A percentile compares a stretch with the other conserved stretches of the same genome.
Conservation (phyloP, 23 red algal species). For the Gracilariopsis chorda region DNA sequence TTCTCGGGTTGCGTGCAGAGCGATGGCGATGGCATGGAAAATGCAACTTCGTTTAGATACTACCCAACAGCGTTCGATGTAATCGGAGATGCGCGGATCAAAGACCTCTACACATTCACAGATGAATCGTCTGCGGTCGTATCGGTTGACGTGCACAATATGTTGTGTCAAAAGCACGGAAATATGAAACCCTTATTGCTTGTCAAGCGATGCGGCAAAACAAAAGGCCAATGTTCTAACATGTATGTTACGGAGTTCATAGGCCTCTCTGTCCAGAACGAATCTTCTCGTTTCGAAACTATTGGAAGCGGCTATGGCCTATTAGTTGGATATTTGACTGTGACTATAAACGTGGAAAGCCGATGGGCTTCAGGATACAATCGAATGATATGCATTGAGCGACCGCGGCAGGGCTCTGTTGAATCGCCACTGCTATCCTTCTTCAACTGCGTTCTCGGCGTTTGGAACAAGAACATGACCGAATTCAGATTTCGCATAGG, state of each 20-base stretch:
- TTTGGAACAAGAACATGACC: not conserved
- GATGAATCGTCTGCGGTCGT: not conserved
- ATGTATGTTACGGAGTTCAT: too few species aligned
- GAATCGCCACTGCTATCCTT: not conserved
- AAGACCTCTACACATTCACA: not conserved
- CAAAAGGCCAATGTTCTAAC: not conserved
- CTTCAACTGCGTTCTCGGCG: not conserved
- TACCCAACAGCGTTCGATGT: slow-evolving; percentile 14
- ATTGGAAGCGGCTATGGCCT: not conserved
- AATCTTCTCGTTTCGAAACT: too few species aligned
- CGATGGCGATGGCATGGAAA: too few species aligned
- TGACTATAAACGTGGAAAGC: not conserved
- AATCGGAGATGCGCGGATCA: not conserved
- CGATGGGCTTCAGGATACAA: not conserved
- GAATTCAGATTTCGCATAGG: not conserved
- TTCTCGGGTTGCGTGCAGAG: not conserved
- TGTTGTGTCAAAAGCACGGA: not conserved
- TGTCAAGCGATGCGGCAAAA: not conserved
- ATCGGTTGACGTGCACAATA: not conserved
- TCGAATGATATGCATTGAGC: not conserved
- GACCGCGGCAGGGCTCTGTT: not conserved
- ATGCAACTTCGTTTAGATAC: not conserved
- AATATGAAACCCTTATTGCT: not conserved
- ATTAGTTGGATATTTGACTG: not conserved
- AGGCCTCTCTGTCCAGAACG: too few species aligned